phyloP scores from a whole-genome alignment of 140 eudicot species.

The Bidens hawaiensis region DNA sequence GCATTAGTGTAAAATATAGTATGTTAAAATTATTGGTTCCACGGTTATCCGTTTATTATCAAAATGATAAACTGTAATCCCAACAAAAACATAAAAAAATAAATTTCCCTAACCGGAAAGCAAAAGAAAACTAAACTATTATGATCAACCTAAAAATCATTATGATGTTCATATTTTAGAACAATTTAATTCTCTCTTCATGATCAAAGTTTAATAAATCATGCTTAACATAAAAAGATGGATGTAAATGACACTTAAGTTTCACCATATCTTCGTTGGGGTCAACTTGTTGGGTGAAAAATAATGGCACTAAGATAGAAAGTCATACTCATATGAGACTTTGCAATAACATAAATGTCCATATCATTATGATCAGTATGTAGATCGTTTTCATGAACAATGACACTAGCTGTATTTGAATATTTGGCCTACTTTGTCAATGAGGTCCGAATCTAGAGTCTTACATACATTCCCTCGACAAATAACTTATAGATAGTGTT shows the following conservation, averaged over 20 bases:
- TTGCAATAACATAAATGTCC: background rate
- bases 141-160: too few species aligned
- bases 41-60: too few species aligned
- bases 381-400: background rate
- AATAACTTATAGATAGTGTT: background rate
- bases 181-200: too few species aligned
- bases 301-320: background rate
- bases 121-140: too few species aligned
- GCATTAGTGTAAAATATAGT: too few species aligned
- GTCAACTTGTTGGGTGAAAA: background rate
- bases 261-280: background rate
- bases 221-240: too few species aligned
- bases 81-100: too few species aligned
- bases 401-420: background rate
- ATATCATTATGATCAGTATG: background rate
- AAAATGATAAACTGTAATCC: too few species aligned
- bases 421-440: background rate
- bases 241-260: background rate
- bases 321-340: background rate
- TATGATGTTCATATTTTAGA: too few species aligned
- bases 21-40: too few species aligned
- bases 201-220: too few species aligned
- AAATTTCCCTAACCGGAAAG: too few species aligned
- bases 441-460: background rate
- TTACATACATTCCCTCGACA: constrained; percentile 3